A percentile compares a stretch with the other conserved stretches of the same genome.
These are phyloP conservation scores for Falciphora oryzae DNA, from an alignment of 2,329 filamentous ascomycete species.

Conservation along the genomic window DNA sequence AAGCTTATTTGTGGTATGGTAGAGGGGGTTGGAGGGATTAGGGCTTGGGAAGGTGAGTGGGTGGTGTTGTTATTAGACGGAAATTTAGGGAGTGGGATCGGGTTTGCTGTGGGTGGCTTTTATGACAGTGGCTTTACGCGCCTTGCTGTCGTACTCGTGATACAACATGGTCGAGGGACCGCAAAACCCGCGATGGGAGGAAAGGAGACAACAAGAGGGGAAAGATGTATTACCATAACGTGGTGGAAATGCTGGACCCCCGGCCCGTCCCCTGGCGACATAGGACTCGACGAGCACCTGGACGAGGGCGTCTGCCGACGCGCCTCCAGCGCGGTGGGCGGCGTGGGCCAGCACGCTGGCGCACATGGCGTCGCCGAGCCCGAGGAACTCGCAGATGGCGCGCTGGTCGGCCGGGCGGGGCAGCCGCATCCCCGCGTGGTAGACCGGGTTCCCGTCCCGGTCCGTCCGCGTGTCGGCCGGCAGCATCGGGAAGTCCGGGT, in stretches of 20 bases:
- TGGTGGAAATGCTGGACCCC: no score
- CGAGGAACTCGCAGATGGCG: conserved; percentile 3
- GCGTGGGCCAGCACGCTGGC: neutral
- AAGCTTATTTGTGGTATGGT: neutral
- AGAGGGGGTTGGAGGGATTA: neutral
- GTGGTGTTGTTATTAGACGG: neutral
- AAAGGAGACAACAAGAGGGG: neutral
- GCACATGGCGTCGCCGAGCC: neutral
- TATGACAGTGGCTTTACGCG: no score
- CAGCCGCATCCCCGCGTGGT: conserved; percentile 2
- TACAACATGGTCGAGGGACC: no score
- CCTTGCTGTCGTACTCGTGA: no score
- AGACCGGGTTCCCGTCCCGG: neutral
- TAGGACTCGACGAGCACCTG: neutral
- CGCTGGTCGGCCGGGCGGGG: neutral
- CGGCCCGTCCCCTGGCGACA: neutral
- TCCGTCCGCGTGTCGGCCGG: conserved; percentile 3
- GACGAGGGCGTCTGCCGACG: neutral
- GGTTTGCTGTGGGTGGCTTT: no score
- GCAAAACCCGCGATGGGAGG: no score
- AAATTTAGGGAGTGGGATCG: no score
- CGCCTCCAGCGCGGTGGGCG: no score
- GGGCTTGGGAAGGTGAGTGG: neutral
- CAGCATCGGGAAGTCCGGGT: conserved; percentile 2
- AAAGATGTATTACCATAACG: neutral